Conservation (phyloP, 73 alveolate genomes). For the Strombidium stylifer region DNA sequence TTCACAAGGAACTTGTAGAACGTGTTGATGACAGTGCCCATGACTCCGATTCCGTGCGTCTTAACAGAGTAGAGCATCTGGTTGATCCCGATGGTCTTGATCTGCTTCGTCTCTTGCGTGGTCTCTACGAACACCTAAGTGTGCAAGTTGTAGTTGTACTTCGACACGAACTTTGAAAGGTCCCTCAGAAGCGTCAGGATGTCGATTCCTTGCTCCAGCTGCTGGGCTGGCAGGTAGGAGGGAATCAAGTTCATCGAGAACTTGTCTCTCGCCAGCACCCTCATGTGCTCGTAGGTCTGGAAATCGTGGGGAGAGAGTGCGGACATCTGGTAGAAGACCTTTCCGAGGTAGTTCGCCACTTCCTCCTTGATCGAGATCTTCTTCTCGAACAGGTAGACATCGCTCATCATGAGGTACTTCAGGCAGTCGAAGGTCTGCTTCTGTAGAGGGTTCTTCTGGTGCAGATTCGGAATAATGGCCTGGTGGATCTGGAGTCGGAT, state of each 20-base stretch:
- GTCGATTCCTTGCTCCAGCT: constrained; percentile 95
- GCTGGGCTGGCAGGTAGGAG: constrained; percentile 91
- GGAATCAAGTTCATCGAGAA: constrained; percentile 83
- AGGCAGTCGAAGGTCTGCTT: constrained; percentile 78
- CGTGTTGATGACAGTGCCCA: constrained; percentile 90
- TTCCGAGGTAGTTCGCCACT: constrained; percentile 84
- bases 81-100: constrained; percentile 80
- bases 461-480: constrained; percentile 74
- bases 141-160: constrained; percentile 93
- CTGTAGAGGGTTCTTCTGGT: constrained; percentile 85
- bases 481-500: constrained; percentile 94
- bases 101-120: constrained; percentile 79
- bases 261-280: constrained; percentile 91
- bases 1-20: constrained; percentile 88
- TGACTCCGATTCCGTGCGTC: constrained; percentile 98
- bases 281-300: constrained; percentile 97
- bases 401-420: constrained; percentile 78
- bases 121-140: constrained; percentile 90
- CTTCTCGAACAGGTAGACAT: constrained; percentile 87
- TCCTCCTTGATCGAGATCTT: constrained; percentile 85
- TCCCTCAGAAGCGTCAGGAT: constrained; percentile 83
- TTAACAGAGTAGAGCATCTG: constrained; percentile 88
- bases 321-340: constrained; percentile 95
- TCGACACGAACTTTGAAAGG: constrained; percentile 75
- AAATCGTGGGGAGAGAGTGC: constrained; percentile 94